phyloP scores from a whole-genome alignment of 2,329 filamentous ascomycete species.

The Ophiognomonia clavigignenti-juglandacearum region DNA sequence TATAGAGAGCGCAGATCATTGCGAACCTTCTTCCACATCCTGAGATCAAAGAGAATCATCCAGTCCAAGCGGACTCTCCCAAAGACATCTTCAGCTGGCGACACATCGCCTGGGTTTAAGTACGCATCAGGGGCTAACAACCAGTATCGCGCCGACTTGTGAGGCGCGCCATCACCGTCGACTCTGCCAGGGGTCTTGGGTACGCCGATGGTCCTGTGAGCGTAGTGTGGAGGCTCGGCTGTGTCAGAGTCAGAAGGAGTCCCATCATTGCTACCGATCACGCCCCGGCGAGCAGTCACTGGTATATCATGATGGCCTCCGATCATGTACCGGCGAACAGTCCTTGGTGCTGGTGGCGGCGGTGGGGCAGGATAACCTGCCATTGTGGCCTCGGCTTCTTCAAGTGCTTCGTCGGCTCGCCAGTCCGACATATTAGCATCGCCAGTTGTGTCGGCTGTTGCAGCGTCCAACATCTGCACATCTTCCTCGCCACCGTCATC shows the following conservation, averaged over 20 bases:
- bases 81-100: slow-evolving; percentile 80
- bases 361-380: slow-evolving; percentile 67
- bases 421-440: slow-evolving; percentile 46
- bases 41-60: slow-evolving; percentile 88
- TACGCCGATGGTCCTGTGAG: slow-evolving; percentile 65
- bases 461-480: slow-evolving; percentile 53
- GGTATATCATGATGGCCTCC: too few species aligned
- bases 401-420: slow-evolving; percentile 61
- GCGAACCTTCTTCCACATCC: slow-evolving; percentile 94
- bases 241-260: slow-evolving; percentile 72
- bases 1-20: slow-evolving; percentile 89
- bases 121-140: slow-evolving; percentile 72
- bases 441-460: slow-evolving; percentile 35
- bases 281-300: slow-evolving; percentile 38
- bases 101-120: slow-evolving; percentile 55
- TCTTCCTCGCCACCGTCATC: slow-evolving; percentile 51
- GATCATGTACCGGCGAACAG: slow-evolving; percentile 41
- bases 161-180: slow-evolving; percentile 36
- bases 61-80: slow-evolving; percentile 87
- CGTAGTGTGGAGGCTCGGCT: slow-evolving; percentile 60
- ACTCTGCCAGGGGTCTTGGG: slow-evolving; percentile 72
- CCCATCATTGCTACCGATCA: slow-evolving; percentile 50
- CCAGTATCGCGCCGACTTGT: slow-evolving; percentile 78
- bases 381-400: slow-evolving; percentile 72
- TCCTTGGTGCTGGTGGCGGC: slow-evolving; percentile 53